Evolutionary conservation across 2,329 filamentous ascomycete genomes (phyloP).

Genomic region (Shiraia bambusicola): DNA sequence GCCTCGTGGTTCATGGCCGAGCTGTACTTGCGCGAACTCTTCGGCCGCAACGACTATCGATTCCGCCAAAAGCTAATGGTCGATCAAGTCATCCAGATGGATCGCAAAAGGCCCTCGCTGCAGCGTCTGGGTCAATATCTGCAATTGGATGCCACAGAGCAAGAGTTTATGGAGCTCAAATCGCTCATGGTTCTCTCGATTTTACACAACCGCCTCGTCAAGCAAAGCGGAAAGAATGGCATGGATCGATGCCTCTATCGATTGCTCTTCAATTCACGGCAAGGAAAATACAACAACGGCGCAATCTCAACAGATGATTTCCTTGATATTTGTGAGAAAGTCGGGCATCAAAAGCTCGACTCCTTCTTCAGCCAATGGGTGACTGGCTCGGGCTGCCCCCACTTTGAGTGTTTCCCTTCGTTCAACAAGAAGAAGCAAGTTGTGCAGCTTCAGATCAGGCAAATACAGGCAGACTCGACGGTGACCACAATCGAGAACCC

Average conservation of each 20-base stretch:
- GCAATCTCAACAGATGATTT: conserved; percentile 77
- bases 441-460: conserved; percentile 85
- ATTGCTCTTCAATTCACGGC: conserved; percentile 82
- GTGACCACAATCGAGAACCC: conserved; percentile 28
- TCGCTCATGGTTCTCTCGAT: conserved; percentile 90
- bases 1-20: conserved; percentile 95
- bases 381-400: conserved; percentile 81
- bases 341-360: conserved; percentile 83
- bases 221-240: conserved; percentile 81
- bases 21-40: conserved; percentile 84
- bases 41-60: conserved; percentile 91
- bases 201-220: conserved; percentile 85
- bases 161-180: conserved; percentile 88
- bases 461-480: conserved; percentile 49
- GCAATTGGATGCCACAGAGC: conserved; percentile 78
- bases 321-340: conserved; percentile 80
- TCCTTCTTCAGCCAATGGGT: conserved; percentile 95
- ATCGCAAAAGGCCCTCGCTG: conserved; percentile 79
- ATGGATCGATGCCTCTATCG: conserved; percentile 83
- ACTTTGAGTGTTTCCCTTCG: conserved; percentile 79
- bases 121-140: conserved; percentile 76
- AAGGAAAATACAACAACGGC: conserved; percentile 70
- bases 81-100: conserved; percentile 78
- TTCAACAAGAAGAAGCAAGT: conserved; percentile 98
- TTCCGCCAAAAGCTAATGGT: conserved; percentile 85